Evolutionary conservation across 352 stramenopile genomes (phyloP).

Genomic region (Globisporangium apiculatum): DNA sequence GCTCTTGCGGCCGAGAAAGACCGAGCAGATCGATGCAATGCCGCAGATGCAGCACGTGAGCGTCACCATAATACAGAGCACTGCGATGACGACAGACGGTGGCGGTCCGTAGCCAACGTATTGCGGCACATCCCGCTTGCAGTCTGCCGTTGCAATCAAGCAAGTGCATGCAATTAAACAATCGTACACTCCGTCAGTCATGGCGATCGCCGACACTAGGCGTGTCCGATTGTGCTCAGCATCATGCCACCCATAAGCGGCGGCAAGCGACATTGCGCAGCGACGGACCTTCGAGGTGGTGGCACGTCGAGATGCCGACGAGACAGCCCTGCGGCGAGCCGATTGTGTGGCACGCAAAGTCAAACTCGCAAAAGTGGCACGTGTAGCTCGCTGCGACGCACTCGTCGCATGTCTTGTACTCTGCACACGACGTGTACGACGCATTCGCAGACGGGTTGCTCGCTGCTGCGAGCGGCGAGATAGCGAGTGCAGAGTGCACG

Average conservation of each 20-base stretch:
- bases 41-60: slow-evolving; percentile 79
- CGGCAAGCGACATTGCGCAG: neutral
- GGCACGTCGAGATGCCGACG: slow-evolving; percentile 67
- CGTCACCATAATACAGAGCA: slow-evolving; percentile 75
- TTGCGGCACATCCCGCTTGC: slow-evolving; percentile 61
- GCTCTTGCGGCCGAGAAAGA: slow-evolving; percentile 39
- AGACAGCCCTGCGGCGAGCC: slow-evolving; percentile 57
- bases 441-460: slow-evolving; percentile 3
- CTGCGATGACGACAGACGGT: slow-evolving; percentile 73
- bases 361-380: slow-evolving; percentile 79
- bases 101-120: slow-evolving; percentile 77
- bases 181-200: neutral
- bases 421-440: slow-evolving; percentile 23
- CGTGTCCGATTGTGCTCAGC: neutral
- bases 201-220: neutral
- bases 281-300: slow-evolving; percentile 62
- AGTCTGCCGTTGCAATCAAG: slow-evolving; percentile 33
- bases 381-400: slow-evolving; percentile 66
- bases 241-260: neutral
- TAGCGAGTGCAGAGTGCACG: no score
- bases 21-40: slow-evolving; percentile 67
- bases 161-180: neutral
- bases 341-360: slow-evolving; percentile 82
- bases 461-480: neutral
- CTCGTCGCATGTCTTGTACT: slow-evolving; percentile 64